These are phyloP conservation scores for Musa beccarii DNA, from an alignment of 176 grass and related monocot genomes.

Conservation along the genomic window DNA sequence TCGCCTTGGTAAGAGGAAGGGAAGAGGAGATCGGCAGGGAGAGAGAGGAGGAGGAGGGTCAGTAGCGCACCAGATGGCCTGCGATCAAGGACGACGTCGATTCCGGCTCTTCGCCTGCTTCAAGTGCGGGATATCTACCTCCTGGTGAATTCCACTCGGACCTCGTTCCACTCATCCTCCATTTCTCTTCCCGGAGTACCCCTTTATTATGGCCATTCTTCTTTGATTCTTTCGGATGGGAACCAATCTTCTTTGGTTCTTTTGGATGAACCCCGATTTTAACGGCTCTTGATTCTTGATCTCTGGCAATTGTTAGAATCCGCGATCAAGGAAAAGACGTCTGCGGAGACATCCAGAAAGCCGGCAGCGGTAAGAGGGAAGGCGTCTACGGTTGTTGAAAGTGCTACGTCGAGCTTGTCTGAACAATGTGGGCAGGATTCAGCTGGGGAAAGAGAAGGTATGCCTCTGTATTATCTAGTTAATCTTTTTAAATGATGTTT, in stretches of 20 bases:
- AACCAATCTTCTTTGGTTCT: neutral
- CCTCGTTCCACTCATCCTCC: neutral
- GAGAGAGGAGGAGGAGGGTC: neutral
- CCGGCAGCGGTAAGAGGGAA: constrained; percentile 1
- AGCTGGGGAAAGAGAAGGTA: constrained; percentile 3
- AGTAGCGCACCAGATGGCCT: constrained; percentile 24
- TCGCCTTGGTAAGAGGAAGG: neutral
- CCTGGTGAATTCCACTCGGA: constrained; percentile 39
- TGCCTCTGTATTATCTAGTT: neutral
- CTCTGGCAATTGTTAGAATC: constrained; percentile 33
- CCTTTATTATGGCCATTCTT: neutral
- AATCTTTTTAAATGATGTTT: too few species aligned
- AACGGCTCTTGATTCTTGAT: neutral
- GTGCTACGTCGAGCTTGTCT: neutral
- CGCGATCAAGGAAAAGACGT: constrained; percentile 53
- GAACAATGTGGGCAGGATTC: neutral
- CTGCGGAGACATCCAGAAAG: constrained; percentile 20
- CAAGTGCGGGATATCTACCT: constrained; percentile 72
- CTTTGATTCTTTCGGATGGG: neutral
- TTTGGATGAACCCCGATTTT: neutral
- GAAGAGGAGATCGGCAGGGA: neutral
- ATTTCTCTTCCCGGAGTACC: neutral
- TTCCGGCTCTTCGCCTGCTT: constrained; percentile 88
- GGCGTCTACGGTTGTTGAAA: neutral
- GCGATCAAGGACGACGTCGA: constrained; percentile 82